phyloP scores from a whole-genome alignment of 495 filamentous ascomycete species.

The Cudoniella acicularis region DNA sequence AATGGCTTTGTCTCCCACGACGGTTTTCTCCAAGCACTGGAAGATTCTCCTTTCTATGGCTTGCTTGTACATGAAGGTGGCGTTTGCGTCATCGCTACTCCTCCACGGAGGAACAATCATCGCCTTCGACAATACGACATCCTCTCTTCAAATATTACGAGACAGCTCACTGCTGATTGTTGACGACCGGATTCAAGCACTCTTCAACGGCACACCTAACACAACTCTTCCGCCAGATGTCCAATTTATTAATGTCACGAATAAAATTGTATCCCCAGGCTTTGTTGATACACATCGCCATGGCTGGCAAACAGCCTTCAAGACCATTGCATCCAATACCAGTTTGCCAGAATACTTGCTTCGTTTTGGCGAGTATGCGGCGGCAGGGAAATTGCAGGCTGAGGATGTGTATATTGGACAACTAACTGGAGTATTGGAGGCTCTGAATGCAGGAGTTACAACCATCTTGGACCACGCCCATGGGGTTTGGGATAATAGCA shows the following conservation, averaged over 20 bases:
- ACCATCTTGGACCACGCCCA: constrained; percentile 54
- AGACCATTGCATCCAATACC: constrained; percentile 33
- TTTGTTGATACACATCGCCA: constrained; percentile 60
- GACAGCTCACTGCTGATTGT: not conserved
- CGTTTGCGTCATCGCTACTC: not conserved
- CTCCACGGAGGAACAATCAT: not conserved
- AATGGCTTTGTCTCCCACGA: too few relatives aligned
- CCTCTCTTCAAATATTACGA: not conserved
- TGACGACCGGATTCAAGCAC: not conserved
- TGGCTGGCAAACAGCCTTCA: constrained; percentile 54
- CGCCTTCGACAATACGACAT: not conserved
- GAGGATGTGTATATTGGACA: constrained; percentile 51
- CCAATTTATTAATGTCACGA: constrained; percentile 46
- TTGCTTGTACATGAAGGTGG: too few relatives aligned
- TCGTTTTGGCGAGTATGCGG: not conserved
- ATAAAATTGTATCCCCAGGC: constrained; percentile 54
- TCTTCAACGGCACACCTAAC: not conserved
- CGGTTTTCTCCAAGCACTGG: too few relatives aligned
- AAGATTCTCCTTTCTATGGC: too few relatives aligned
- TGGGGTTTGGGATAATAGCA: not conserved
- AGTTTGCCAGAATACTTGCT: constrained; percentile 30
- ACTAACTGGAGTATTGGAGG: constrained; percentile 45
- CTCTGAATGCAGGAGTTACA: constrained; percentile 52
- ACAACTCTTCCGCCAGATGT: not conserved
- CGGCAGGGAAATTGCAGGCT: constrained; percentile 3